phyloP scores from a whole-genome alignment of 805 yeast species.

The Spathaspora arborariae region DNA sequence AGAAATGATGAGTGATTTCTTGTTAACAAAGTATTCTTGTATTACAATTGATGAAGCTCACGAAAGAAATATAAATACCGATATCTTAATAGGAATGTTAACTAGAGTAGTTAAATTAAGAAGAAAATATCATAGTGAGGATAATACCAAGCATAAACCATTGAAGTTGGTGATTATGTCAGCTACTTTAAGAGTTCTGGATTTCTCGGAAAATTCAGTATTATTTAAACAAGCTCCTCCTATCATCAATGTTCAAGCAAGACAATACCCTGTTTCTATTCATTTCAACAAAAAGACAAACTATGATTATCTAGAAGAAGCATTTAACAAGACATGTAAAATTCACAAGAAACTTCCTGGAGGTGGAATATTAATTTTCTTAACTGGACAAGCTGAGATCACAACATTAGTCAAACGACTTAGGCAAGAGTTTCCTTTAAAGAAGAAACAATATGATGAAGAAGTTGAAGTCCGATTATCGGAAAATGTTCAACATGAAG shows the following conservation, averaged over 20 bases:
- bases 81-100: constrained; percentile 90
- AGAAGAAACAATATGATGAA: constrained; percentile 23
- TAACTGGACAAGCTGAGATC: constrained; percentile 96
- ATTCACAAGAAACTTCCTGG: constrained; percentile 85
- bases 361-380: constrained; percentile 87
- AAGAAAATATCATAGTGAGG: constrained; percentile 42
- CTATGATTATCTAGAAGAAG: constrained; percentile 79
- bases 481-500: constrained; percentile 69
- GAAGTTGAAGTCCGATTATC: constrained; percentile 47
- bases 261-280: constrained; percentile 90
- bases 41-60: constrained; percentile 96
- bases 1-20: constrained; percentile 88
- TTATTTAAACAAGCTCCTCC: constrained; percentile 80
- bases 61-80: constrained; percentile 94
- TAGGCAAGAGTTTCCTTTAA: constrained; percentile 63
- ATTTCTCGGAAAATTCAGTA: constrained; percentile 76
- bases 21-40: constrained; percentile 76
- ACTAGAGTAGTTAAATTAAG: constrained; percentile 81
- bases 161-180: constrained; percentile 91
- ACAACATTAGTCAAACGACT: constrained; percentile 67
- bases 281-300: constrained; percentile 85
- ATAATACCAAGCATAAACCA: constrained; percentile 53
- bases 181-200: constrained; percentile 91
- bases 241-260: constrained; percentile 79
- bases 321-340: constrained; percentile 77